phyloP scores from a whole-genome alignment of 2,329 filamentous ascomycete species.

The Cercospora zeina region DNA sequence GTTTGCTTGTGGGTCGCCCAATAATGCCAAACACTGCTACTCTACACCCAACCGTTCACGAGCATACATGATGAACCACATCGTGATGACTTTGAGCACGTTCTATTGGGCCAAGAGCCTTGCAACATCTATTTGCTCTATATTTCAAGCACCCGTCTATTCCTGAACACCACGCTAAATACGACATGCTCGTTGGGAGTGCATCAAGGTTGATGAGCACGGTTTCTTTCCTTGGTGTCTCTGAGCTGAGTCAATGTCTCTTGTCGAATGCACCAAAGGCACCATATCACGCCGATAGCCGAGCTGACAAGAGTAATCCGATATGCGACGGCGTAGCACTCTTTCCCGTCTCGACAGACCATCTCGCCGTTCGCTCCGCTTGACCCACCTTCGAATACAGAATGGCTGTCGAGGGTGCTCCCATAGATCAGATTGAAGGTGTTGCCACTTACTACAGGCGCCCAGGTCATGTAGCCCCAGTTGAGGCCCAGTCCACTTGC shows the following conservation, averaged over 20 bases:
- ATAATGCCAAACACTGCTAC: not conserved
- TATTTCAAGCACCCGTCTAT: not conserved
- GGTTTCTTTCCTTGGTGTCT: constrained; percentile 23
- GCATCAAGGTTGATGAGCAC: constrained; percentile 26
- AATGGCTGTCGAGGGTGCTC: constrained; percentile 76
- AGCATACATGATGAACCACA: not conserved
- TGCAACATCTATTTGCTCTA: not conserved
- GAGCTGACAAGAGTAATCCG: constrained; percentile 74
- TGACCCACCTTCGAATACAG: constrained; percentile 63
- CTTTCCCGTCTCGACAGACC: constrained; percentile 72
- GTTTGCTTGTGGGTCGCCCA: not conserved
- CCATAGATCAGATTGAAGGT: constrained; percentile 93
- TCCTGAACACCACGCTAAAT: constrained; percentile 12
- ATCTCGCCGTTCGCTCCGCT: constrained; percentile 51
- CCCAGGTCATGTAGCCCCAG: constrained; percentile 92
- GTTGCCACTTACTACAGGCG: constrained; percentile 83
- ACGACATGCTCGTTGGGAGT: not conserved
- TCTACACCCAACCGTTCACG: not conserved
- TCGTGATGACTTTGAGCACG: not conserved
- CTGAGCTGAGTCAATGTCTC: constrained; percentile 35
- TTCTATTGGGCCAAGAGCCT: not conserved
- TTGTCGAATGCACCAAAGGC: constrained; percentile 64
- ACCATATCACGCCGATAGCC: constrained; percentile 65
- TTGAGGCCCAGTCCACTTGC: constrained; percentile 88
- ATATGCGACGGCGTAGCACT: constrained; percentile 81